Base-by-base conservation (phyloP, 2,329 filamentous ascomycete genomes). In the Aureobasidium vineae region DNA sequence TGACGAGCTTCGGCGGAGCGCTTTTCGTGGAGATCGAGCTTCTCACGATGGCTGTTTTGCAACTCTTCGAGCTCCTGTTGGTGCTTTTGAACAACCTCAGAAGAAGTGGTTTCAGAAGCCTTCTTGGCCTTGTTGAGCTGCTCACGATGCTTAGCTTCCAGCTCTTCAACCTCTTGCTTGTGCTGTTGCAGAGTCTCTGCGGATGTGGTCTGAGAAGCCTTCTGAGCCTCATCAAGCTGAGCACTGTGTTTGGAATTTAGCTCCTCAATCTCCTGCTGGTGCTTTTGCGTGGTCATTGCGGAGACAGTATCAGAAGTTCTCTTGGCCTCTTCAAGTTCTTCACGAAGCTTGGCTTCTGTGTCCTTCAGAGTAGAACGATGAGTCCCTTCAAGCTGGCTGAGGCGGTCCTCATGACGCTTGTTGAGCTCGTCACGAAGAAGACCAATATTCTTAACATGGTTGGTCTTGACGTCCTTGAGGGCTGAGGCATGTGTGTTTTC, bases 191-290 rank as follows among this genome's bases (percentile, higher is more conserved):
- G 5, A 23, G 28, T 33, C 7, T 64, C 49, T 26, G 26, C 23
- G 8, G 49, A 64, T 2, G 10, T 19, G 7, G 15, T 16, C 38
- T 54, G 26, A 26, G 61, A 64, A n/a, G 49, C 36, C 13, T 54
- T 64, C 26, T 36, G 23, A n/a, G 50, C 49, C 15, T 41, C 53
- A 38, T 43, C 54, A 19, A 65, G 28, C 49, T 65, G 53, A 41
- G 63, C 40, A 16, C 4, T 40, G n/a, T 68, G 64, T 31, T 53
- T 59, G 36, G 63, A 47, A 28, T 50, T 66, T 1, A 66, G 49
- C 7, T 53, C 45, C 21, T 61, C 43, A 23, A 49, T 38, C 11
- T 47, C 23, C 31, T 49, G 19, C 23, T 36, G 41, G 23, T 49
- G 57, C 38, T 36, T 61, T 13, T 61, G 23, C 38, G 33, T 8